Evolutionary conservation across 1,139 yeast species (phyloP).

Genomic region (Protomyces gravidus): DNA sequence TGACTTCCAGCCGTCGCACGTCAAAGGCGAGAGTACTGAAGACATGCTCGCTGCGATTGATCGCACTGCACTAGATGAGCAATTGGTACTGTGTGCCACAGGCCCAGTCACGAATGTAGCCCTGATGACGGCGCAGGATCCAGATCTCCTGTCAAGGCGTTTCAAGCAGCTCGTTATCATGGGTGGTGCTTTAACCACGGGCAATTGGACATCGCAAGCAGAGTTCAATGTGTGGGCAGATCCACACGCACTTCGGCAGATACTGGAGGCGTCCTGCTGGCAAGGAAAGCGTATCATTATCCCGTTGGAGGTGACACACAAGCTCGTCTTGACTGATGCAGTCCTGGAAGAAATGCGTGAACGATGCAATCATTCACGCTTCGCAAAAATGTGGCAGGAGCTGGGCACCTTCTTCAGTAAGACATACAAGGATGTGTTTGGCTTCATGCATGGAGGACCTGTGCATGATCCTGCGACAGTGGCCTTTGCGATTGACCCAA

Average conservation of each 20-base stretch:
- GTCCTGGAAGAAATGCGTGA: conserved; percentile 40
- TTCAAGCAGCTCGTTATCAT: conserved; percentile 58
- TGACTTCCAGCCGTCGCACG: conserved; percentile 5
- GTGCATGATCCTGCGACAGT: conserved; percentile 79
- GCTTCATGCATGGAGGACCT: conserved; percentile 61
- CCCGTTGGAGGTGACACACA: conserved; percentile 70
- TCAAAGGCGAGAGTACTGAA: not conserved
- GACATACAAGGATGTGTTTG: conserved; percentile 48
- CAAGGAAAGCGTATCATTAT: conserved; percentile 52
- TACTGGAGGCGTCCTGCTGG: conserved; percentile 50
- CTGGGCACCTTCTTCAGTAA: conserved; percentile 55
- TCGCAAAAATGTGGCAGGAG: conserved; percentile 55
- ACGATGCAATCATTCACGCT: not conserved
- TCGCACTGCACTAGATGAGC: conserved; percentile 40
- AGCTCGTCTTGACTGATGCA: conserved; percentile 54
- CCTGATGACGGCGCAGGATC: conserved; percentile 50
- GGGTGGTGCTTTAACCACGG: conserved; percentile 62
- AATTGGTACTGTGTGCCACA: conserved; percentile 57
- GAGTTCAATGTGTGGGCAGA: conserved; percentile 77
- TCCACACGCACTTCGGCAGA: conserved; percentile 64
- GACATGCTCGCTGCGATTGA: conserved; percentile 42
- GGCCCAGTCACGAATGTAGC: conserved; percentile 70
- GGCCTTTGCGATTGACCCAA: conserved; percentile 50
- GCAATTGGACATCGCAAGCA: conserved; percentile 41
- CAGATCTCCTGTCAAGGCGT: conserved; percentile 47